A percentile compares a stretch with the other conserved stretches of the same genome.
Evolutionary conservation across 2,329 filamentous ascomycete species (phyloP).

Genomic region (Ophiostoma piceae): DNA sequence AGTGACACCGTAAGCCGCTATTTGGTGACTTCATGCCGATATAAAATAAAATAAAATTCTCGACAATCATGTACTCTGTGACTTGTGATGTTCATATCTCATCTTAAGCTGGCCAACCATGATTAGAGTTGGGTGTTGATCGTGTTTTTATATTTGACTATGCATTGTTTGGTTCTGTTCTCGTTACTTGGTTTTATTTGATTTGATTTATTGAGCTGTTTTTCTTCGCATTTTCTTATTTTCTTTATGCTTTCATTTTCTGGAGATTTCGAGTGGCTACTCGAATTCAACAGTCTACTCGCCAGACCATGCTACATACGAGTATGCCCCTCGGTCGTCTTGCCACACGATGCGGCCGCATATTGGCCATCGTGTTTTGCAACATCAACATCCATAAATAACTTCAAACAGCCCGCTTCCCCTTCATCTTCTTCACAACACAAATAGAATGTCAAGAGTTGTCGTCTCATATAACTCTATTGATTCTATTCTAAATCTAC

Average conservation of each 20-base stretch:
- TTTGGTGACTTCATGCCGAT: neutral
- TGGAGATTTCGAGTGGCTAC: neutral
- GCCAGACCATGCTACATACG: neutral
- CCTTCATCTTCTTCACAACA: neutral
- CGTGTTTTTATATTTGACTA: neutral
- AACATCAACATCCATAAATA: slow-evolving; percentile 1
- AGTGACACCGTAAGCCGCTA: neutral
- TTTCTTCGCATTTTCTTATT: neutral
- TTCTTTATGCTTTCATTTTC: neutral
- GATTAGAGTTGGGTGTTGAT: neutral
- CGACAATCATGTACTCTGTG: neutral
- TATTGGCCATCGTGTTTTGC: neutral
- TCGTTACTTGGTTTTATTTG: neutral
- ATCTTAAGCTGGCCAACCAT: neutral
- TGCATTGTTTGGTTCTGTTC: neutral
- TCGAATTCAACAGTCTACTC: neutral
- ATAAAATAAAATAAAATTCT: neutral
- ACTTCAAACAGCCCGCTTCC: neutral
- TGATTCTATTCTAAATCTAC: neutral
- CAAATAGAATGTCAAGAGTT: too few species aligned
- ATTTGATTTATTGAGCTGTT: neutral
- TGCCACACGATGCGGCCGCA: neutral
- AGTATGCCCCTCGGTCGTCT: too few species aligned
- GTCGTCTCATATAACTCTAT: too few species aligned
- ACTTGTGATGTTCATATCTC: neutral